Base-by-base conservation (phyloP, 179 eudicot species). In the Actinidia arguta region DNA sequence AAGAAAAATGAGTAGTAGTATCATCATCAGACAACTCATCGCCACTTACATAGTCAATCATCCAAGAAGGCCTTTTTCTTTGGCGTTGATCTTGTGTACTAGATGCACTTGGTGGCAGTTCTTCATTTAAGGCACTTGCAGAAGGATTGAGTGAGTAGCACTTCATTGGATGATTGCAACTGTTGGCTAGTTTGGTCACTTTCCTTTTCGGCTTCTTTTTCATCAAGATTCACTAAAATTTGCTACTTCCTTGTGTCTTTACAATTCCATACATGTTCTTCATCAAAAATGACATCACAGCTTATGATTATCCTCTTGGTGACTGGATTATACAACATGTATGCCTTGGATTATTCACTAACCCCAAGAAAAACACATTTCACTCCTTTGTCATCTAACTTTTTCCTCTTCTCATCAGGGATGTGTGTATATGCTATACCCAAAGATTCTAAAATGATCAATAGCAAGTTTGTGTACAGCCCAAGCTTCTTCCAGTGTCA, bases 121-220 rank as follows among this genome's bases (percentile, higher is more conserved):
- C 16, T 6, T 0, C 8, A 0, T 0, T 0, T 16, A 11, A 1
- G 3, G 1, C 9, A 42, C 6, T 0, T 16, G 8, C 50, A 14
- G 12, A 4, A 0, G 0, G 51, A 8, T 14, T 5, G 18, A 0
- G 6, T 3, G 3, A 6, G 17, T 0, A 5, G 9, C 18, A 0
- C 31, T 1, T 46, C 8, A 16, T 18, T 44, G 56, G n/a, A n/a
- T n/a, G n/a, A n/a, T 2, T 47, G 55, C 31, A 20, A 17, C 0
- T 0, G 12, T n/a, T n/a, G n/a, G n/a, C n/a, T n/a, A n/a, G n/a
- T n/a, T n/a, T n/a, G n/a, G n/a, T n/a, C n/a, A n/a, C n/a, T n/a
- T n/a, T n/a, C n/a, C n/a, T n/a, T n/a, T n/a, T n/a, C n/a, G n/a
- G n/a, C n/a, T n/a, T 71, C 55, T 47, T 0, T 51, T 4, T 44